Conservation (phyloP, 305 asterid genomes). For the Petunia hybrid region DNA sequence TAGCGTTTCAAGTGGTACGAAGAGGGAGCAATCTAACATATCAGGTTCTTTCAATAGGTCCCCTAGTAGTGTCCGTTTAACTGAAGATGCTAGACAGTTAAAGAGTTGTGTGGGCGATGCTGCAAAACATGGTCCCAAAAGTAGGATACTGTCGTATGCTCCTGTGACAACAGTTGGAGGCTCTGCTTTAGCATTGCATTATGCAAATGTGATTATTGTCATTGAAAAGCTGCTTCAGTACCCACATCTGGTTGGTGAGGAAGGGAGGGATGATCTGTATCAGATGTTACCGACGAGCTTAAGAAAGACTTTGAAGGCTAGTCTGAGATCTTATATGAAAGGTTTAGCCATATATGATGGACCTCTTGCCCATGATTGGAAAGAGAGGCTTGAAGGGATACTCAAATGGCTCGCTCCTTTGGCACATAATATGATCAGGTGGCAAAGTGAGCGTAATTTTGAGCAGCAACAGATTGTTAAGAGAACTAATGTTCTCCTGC, state of each 20-base stretch:
- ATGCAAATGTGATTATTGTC: constrained; percentile 80
- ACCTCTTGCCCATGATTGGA: constrained; percentile 89
- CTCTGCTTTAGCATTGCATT: constrained; percentile 85
- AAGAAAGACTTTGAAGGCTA: constrained; percentile 60
- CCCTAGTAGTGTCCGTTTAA: constrained; percentile 35
- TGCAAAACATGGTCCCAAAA: constrained; percentile 50
- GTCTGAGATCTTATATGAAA: constrained; percentile 62
- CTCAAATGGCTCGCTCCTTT: constrained; percentile 82
- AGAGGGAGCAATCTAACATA: constrained; percentile 44
- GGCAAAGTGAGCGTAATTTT: constrained; percentile 91
- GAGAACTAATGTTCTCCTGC: constrained; percentile 77
- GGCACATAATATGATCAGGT: constrained; percentile 89
- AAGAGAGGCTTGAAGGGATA: constrained; percentile 60
- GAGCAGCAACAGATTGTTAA: constrained; percentile 88
- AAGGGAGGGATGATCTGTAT: constrained; percentile 89
- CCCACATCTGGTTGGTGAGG: constrained; percentile 94
- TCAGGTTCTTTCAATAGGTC: constrained; percentile 44
- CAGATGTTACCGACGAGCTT: constrained; percentile 91
- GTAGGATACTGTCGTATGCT: constrained; percentile 52
- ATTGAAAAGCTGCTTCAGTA: constrained; percentile 78
- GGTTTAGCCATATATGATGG: constrained; percentile 82
- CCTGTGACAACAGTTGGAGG: constrained; percentile 84
- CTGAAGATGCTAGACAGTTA: constrained; percentile 39
- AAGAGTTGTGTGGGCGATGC: constrained; percentile 37
- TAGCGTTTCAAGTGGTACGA: constrained; percentile 52